Evolutionary conservation across 345 rosid species (phyloP), one percentile per base, ranked within the genome.

Genomic region (Populus euphratica): DNA sequence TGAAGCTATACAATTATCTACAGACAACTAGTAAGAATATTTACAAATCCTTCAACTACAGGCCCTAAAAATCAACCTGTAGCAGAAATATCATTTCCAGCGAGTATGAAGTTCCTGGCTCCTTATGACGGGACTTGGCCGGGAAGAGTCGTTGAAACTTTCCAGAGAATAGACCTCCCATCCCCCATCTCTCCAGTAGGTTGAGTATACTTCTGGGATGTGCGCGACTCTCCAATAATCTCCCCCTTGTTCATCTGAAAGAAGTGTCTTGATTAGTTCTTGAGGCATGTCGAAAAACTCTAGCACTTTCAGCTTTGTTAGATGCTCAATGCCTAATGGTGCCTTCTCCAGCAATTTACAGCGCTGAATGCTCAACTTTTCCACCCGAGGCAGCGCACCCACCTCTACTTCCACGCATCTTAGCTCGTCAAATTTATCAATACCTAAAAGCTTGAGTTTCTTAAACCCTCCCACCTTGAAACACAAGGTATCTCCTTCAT

Each of bases 361-460:
- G 5, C 83, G 80, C 72, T 73, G 83, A 43, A 86, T 71, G 2
- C 59, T 77, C 39, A 83, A 29, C 76, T 83, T 78, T 61, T 81
- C 83, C 8, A 86, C 56, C 23, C 62, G 39, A 47, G 86, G 83
- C 81, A 83, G 44, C 31, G 85, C 86, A 25, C 65, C 86, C 23
- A 70, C 54, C 68, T 86, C 81, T 70, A 86, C 66, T n/a, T 63
- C 43, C 4, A 83, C 64, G 69, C 69, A 43, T 61, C 47, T 72
- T 8, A 86, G 77, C 62, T 79, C 81, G 35, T 83, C 85, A 16
- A 83, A 83, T 54, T 81, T 50, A 47, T 81, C 88, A 0, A 86
- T 79, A 6, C 88, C 84, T 20, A 86, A 17, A 8, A 76, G 50
- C 81, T 73, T 76, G 1, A 86, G 88, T 72, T 81, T 83, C 79